A percentile compares a stretch with the other conserved stretches of the same genome.
Evolutionary conservation across 129 eudicot genomes (phyloP).

Genomic region (Centrapalus pauciflorus): DNA sequence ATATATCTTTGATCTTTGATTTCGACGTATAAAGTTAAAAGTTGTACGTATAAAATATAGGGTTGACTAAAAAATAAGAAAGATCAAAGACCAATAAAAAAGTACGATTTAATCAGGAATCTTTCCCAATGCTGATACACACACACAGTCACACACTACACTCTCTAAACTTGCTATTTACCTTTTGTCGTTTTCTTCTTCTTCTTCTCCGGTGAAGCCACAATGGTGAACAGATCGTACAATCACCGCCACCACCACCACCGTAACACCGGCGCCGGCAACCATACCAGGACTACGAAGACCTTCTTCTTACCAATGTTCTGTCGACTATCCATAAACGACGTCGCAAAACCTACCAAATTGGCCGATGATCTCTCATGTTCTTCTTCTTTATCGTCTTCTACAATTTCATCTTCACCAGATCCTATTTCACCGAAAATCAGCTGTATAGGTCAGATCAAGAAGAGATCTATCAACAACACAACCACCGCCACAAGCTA

Average conservation of each 20-base stretch:
- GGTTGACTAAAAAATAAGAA: too few relatives aligned
- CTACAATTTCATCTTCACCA: slow-evolving; percentile 8
- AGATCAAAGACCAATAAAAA: not conserved
- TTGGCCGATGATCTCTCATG: slow-evolving; percentile 7
- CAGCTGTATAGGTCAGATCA: slow-evolving; percentile 58
- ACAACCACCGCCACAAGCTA: slow-evolving; percentile 16
- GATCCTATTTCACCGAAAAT: slow-evolving; percentile 49
- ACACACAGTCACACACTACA: too few relatives aligned
- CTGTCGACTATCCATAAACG: slow-evolving; percentile 40
- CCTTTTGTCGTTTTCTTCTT: not conserved
- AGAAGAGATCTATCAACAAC: slow-evolving; percentile 22
- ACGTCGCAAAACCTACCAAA: slow-evolving; percentile 20
- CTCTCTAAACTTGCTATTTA: not conserved
- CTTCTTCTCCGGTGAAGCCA: not conserved
- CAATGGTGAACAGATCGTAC: not conserved
- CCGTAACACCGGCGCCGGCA: slow-evolving; percentile 13
- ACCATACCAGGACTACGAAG: slow-evolving; percentile 4
- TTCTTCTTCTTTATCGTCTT: not conserved
- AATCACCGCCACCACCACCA: not conserved
- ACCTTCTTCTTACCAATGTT: slow-evolving; percentile 36
- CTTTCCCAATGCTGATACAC: slow-evolving; percentile 1
- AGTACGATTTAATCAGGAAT: not conserved
- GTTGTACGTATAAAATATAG: too few relatives aligned
- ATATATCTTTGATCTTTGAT: too few relatives aligned
- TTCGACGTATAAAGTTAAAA: too few relatives aligned